Conservation (phyloP, 2,329 filamentous ascomycete genomes). For the Celoporthe dispersa region DNA sequence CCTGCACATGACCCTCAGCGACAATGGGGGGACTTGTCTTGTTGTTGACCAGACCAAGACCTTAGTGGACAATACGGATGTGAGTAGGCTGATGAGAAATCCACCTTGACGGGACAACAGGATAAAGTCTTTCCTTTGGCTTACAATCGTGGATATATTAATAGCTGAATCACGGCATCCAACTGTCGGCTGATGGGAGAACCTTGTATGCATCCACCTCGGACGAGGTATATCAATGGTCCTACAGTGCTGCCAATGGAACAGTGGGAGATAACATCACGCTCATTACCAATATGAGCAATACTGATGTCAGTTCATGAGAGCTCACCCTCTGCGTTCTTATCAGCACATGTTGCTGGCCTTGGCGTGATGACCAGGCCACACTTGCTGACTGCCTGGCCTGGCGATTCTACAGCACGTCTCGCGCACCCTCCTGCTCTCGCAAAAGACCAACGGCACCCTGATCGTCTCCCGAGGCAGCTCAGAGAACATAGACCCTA, state of each 20-base stretch:
- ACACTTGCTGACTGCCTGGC: constrained; percentile 10
- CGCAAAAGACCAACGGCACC: constrained; percentile 55
- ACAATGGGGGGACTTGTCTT: constrained; percentile 48
- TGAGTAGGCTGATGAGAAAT: constrained; percentile 33
- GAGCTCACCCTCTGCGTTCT: not conserved
- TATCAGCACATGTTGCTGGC: not conserved
- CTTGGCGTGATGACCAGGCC: not conserved
- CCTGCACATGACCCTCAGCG: constrained; percentile 45
- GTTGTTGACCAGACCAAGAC: constrained; percentile 42
- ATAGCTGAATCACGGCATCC: constrained; percentile 62
- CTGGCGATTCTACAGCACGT: constrained; percentile 48
- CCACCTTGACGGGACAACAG: not conserved
- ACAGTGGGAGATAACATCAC: constrained; percentile 52
- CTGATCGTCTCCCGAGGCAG: constrained; percentile 71
- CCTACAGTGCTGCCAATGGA: constrained; percentile 61
- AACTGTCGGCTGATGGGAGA: constrained; percentile 55
- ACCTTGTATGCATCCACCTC: constrained; percentile 62
- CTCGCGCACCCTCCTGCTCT: constrained; percentile 69
- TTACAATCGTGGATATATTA: not conserved
- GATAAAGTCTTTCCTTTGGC: not conserved
- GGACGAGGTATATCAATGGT: constrained; percentile 65
- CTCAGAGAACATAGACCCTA: constrained; percentile 62
- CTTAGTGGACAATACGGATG: constrained; percentile 42
- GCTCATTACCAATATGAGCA: constrained; percentile 66
- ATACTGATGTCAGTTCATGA: constrained; percentile 45